These are phyloP conservation scores for Colletotrichum euphorbiae DNA, from an alignment of 2,329 filamentous ascomycete genomes.

Conservation along the genomic window DNA sequence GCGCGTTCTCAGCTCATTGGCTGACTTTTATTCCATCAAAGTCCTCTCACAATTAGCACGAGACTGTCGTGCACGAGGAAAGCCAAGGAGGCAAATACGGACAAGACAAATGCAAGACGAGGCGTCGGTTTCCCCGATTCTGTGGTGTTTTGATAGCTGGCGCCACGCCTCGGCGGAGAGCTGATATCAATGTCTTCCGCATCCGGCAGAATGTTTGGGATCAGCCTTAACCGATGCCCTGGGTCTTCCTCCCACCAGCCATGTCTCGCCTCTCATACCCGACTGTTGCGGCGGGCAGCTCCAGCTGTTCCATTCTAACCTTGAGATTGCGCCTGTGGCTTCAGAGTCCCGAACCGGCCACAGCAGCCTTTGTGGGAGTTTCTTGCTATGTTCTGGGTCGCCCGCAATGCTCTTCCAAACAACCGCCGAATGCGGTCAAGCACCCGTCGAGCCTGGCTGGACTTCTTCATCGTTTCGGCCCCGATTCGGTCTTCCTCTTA, in stretches of 20 bases:
- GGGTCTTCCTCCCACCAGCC: neutral
- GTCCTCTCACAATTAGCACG: neutral
- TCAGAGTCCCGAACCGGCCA: neutral
- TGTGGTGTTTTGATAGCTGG: neutral
- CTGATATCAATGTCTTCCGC: constrained; percentile 2
- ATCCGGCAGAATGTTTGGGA: constrained; percentile 14
- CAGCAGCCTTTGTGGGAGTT: constrained; percentile 8
- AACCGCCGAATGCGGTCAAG: constrained; percentile 21
- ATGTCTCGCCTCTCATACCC: neutral
- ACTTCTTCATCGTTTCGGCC: neutral
- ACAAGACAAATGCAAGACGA: neutral
- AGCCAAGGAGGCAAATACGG: neutral
- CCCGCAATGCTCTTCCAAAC: neutral
- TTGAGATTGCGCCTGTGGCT: constrained; percentile 19
- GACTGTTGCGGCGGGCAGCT: neutral
- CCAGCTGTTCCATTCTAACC: neutral
- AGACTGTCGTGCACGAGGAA: neutral
- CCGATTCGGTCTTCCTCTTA: neutral
- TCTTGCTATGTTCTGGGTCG: neutral
- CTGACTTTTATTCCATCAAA: neutral
- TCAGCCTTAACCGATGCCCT: constrained; percentile 7
- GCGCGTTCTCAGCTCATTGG: neutral
- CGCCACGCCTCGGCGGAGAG: neutral
- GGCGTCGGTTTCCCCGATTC: neutral
- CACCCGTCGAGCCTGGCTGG: constrained; percentile 8